Evolutionary conservation across 1,139 yeast species (phyloP), one percentile per base, ranked within the genome.

Genomic region (Candida freyschussii): DNA sequence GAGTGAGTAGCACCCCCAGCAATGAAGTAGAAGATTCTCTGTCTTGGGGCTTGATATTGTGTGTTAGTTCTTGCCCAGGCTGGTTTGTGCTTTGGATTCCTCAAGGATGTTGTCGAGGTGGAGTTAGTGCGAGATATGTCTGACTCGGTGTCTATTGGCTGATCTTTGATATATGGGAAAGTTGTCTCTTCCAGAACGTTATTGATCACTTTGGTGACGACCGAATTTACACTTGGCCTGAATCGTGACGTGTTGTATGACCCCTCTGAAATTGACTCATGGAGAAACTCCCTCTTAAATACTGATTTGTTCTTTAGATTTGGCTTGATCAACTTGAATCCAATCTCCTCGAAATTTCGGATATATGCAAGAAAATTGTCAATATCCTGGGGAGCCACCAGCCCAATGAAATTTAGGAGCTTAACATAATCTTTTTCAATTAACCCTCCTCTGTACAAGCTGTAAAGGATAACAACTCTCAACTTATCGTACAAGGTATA

Each of bases 1-100:
- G 89, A 73, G 44, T 81, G 76, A 0, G 97, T 86, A 24, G 84
- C 62, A 9, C 98, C 98, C 15, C 99, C 99, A 2, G 93, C 83
- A 24, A 87, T 73, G 53, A 78, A 91, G 40, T 87, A 76, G 47
- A 89, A 75, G 7, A 89, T 68, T 29, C 91, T 62, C 50, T 84
- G 95, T 44, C 75, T 72, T 27, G 75, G 72, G n/a, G 69, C 64
- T 27, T 52, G 60, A 26, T 44, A 57, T 27, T 63, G 56, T 4
- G 59, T 56, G 16, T 77, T 65, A 11, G 72, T 64, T 39, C 67
- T 71, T 2, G 93, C 87, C 95, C 95, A 85, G 1, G 80, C 75
- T 0, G 95, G 91, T 44, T 81, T 78, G 45, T 81, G 85, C 29
- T 86, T 67, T 6, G 85, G 76, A 50, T 81, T 84, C 44, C 91